phyloP scores from a whole-genome alignment of 2,329 filamentous ascomycete species.

The Trichoderma breve region DNA sequence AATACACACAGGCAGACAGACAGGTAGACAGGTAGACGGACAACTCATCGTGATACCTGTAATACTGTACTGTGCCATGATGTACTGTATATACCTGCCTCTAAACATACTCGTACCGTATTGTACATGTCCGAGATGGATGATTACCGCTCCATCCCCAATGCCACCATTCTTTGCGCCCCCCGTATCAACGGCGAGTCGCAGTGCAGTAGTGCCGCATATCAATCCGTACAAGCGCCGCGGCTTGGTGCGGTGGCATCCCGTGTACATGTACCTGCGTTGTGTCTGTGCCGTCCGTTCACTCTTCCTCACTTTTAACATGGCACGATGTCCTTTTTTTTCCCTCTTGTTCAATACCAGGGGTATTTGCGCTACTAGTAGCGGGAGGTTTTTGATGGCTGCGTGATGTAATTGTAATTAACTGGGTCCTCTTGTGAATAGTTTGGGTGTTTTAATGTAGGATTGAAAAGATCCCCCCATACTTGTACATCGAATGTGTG shows the following conservation, averaged over 20 bases:
- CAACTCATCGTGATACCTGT: not conserved
- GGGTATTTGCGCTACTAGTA: not conserved
- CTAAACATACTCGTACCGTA: not conserved
- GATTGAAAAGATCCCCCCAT: too few relatives aligned
- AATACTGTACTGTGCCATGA: not conserved
- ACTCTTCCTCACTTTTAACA: not conserved
- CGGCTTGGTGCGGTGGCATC: not conserved
- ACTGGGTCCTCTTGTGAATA: not conserved
- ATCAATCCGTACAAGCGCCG: not conserved
- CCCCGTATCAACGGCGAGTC: not conserved
- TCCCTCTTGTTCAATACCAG: not conserved
- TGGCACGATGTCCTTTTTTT: not conserved
- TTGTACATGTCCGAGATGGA: not conserved
- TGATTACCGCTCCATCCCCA: not conserved
- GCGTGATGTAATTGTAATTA: not conserved
- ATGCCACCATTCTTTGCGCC: not conserved
- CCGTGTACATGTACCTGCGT: constrained; percentile 1
- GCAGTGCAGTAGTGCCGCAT: not conserved
- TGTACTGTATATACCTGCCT: not conserved
- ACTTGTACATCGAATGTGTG: not conserved
- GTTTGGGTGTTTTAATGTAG: not conserved
- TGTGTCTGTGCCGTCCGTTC: not conserved
- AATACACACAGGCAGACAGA: not conserved
- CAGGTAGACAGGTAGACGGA: not conserved
- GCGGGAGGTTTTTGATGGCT: not conserved